phyloP scores from a whole-genome alignment of 495 filamentous ascomycete species.

The Penicillium dipodomyicola region DNA sequence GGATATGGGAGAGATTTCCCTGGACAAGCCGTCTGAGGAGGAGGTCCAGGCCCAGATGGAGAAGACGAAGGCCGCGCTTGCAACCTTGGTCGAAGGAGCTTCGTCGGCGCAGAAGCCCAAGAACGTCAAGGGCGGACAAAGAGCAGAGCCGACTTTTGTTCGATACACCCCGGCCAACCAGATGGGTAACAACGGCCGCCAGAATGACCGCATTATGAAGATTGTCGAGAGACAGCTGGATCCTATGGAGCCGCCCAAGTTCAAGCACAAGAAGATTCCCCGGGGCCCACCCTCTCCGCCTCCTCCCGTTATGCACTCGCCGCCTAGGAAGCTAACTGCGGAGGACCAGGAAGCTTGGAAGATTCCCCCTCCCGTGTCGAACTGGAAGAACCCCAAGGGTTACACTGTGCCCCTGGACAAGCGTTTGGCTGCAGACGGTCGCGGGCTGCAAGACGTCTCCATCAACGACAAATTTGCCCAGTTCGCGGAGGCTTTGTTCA shows the following conservation, averaged over 20 bases:
- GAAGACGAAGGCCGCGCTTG: slow-evolving; percentile 81
- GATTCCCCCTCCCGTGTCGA: slow-evolving; percentile 90
- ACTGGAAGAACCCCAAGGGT: slow-evolving; percentile 99
- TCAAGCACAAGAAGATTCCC: slow-evolving; percentile 98
- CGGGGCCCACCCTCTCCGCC: slow-evolving; percentile 90
- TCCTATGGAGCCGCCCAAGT: slow-evolving; percentile 97
- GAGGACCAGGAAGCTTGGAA: slow-evolving; percentile 97
- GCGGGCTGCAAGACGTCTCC: slow-evolving; percentile 87
- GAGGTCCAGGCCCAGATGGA: slow-evolving; percentile 79
- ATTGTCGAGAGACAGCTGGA: slow-evolving; percentile 93
- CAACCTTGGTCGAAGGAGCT: slow-evolving; percentile 76
- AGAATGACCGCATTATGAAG: slow-evolving; percentile 97
- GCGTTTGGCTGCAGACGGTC: slow-evolving; percentile 91
- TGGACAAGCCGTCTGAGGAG: slow-evolving; percentile 82
- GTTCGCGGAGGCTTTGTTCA: slow-evolving; percentile 90
- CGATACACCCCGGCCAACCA: slow-evolving; percentile 90
- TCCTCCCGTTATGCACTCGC: slow-evolving; percentile 92
- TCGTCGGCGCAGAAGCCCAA: slow-evolving; percentile 94
- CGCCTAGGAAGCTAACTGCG: slow-evolving; percentile 90
- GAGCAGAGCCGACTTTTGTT: slow-evolving; percentile 88
- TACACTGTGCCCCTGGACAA: slow-evolving; percentile 97
- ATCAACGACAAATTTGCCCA: slow-evolving; percentile 99
- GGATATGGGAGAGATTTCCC: slow-evolving; percentile 88
- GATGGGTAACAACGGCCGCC: slow-evolving; percentile 86
- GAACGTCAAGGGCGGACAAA: slow-evolving; percentile 73